phyloP scores from a whole-genome alignment of 352 stramenopile genomes.

The Pythium catenulatum region DNA sequence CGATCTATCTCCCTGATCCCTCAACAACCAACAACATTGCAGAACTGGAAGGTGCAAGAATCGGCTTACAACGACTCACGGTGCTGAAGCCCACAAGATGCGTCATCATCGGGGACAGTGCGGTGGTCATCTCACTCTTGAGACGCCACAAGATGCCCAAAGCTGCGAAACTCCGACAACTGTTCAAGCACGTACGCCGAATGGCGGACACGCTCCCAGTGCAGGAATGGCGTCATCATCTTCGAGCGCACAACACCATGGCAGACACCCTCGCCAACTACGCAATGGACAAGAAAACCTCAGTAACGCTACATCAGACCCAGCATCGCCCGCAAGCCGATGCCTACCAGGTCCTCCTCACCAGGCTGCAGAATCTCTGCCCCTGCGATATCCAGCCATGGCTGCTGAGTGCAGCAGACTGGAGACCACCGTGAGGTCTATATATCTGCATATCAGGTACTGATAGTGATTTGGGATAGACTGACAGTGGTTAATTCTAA shows the following conservation, averaged over 20 bases:
- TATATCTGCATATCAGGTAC: too few species aligned
- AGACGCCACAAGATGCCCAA: not conserved
- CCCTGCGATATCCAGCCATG: too few species aligned
- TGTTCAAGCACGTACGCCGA: too few species aligned
- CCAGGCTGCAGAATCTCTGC: too few species aligned
- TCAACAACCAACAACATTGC: not conserved
- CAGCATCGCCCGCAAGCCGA: too few species aligned
- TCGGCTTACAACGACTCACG: not conserved
- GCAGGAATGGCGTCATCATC: not conserved
- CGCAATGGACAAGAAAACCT: constrained; percentile 5
- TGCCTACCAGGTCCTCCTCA: too few species aligned
- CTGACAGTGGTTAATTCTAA: too few species aligned
- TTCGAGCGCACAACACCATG: not conserved
- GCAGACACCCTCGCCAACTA: not conserved
- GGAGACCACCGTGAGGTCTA: too few species aligned
- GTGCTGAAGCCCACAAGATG: not conserved
- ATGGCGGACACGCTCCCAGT: not conserved
- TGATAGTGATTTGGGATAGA: too few species aligned
- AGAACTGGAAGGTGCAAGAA: not conserved
- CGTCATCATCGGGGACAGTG: not conserved
- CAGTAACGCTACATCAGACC: too few species aligned
- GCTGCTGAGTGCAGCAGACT: too few species aligned
- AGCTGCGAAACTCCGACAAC: too few species aligned
- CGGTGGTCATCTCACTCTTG: not conserved
- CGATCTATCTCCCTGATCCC: not conserved